Conservation (phyloP, 768 basidiomycete species). For the Boletus insuetus region DNA sequence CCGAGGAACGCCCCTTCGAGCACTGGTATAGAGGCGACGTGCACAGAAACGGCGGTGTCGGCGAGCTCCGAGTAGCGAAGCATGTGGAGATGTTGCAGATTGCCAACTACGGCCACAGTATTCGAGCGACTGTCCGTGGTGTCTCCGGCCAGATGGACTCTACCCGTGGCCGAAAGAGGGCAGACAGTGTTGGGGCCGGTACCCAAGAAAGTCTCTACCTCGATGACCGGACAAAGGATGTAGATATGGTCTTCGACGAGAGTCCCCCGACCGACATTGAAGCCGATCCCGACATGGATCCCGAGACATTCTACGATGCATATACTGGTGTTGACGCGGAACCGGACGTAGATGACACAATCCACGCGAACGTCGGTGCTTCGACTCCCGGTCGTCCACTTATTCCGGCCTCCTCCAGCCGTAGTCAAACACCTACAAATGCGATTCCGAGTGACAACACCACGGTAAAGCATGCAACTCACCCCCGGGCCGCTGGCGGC, state of each 20-base stretch:
- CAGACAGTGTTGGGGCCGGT: constrained; percentile 61
- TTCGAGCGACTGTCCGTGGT: constrained; percentile 34
- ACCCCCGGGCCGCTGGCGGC: constrained; percentile 43
- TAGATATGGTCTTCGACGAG: constrained; percentile 69
- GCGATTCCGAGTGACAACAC: constrained; percentile 34
- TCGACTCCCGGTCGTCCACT: constrained; percentile 20
- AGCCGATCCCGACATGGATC: constrained; percentile 41
- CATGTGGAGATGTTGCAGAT: constrained; percentile 86
- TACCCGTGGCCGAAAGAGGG: constrained; percentile 49
- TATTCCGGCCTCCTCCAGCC: constrained; percentile 26
- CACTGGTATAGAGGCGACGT: constrained; percentile 91
- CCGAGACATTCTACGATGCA: constrained; percentile 43
- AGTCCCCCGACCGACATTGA: constrained; percentile 74
- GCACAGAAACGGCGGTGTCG: constrained; percentile 85
- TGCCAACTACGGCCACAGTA: constrained; percentile 75
- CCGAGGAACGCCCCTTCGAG: constrained; percentile 80
- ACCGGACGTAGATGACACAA: constrained; percentile 17
- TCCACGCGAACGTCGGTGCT: constrained; percentile 15
- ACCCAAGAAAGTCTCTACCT: constrained; percentile 64
- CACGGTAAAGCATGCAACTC: constrained; percentile 41
- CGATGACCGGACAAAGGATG: constrained; percentile 47
- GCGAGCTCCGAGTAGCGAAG: constrained; percentile 71
- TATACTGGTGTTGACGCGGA: constrained; percentile 21
- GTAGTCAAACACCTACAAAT: constrained; percentile 45
- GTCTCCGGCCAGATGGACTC: constrained; percentile 22